These are phyloP conservation scores for Phytophthora idaei DNA, from an alignment of 352 stramenopile species.

Conservation along the genomic window DNA sequence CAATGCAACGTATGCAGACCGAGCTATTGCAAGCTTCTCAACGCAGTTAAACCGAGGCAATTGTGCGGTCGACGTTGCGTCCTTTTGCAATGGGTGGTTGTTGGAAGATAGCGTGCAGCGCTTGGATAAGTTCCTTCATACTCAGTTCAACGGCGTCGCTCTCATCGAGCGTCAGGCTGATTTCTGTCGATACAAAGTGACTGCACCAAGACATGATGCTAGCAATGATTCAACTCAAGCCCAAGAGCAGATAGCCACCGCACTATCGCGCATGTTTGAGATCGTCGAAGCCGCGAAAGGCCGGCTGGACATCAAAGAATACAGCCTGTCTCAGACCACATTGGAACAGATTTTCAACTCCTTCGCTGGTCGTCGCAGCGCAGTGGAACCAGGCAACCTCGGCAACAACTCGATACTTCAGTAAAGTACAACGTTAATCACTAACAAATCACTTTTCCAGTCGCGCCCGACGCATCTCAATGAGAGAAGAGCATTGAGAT, in stretches of 20 bases:
- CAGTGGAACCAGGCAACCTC: neutral
- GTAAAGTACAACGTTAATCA: neutral
- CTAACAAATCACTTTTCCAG: constrained; percentile 5
- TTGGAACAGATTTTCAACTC: constrained; percentile 94
- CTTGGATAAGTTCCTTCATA: constrained; percentile 46
- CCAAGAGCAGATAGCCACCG: constrained; percentile 8
- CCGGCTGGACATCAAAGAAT: constrained; percentile 75
- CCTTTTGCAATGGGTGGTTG: constrained; percentile 71
- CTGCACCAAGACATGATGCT: neutral
- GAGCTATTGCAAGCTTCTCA: constrained; percentile 29
- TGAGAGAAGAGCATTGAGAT: neutral
- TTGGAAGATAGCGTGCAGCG: constrained; percentile 55
- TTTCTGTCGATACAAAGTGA: constrained; percentile 69
- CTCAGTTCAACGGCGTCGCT: constrained; percentile 36
- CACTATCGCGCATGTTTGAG: constrained; percentile 75
- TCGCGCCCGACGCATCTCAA: constrained; percentile 1
- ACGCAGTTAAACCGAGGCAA: constrained; percentile 32
- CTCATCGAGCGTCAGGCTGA: constrained; percentile 69
- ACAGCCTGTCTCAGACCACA: constrained; percentile 88
- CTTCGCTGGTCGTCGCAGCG: constrained; percentile 64
- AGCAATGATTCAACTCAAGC: neutral
- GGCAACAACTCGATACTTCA: too few relatives aligned
- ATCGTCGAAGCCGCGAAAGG: constrained; percentile 65
- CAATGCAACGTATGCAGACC: constrained; percentile 27
- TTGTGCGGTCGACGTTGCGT: constrained; percentile 28